These are phyloP conservation scores for Leptographium galeiforme DNA, from an alignment of 2,329 filamentous ascomycete genomes.

Conservation along the genomic window DNA sequence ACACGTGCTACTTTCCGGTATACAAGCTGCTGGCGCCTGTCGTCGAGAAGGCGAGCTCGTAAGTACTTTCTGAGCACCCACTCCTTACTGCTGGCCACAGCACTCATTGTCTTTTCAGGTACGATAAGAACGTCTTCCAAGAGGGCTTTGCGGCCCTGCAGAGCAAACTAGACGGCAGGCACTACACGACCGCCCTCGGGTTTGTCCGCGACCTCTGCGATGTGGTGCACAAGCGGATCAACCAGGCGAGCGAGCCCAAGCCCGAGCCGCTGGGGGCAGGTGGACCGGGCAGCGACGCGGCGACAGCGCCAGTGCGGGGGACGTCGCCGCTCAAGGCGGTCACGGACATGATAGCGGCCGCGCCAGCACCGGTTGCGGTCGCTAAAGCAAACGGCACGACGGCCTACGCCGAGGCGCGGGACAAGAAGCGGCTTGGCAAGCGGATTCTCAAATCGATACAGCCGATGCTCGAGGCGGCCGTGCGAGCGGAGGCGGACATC, in stretches of 20 bases:
- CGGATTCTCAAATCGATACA: slow-evolving; percentile 77
- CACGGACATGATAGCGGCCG: not conserved
- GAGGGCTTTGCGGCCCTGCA: slow-evolving; percentile 36
- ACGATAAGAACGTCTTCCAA: slow-evolving; percentile 51
- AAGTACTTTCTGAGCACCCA: slow-evolving; percentile 28
- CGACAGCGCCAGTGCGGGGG: not conserved
- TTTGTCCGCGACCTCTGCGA: slow-evolving; percentile 45
- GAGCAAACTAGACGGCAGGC: slow-evolving; percentile 37
- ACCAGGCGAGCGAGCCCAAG: slow-evolving; percentile 10
- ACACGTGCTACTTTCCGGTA: slow-evolving; percentile 86
- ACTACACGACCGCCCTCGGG: slow-evolving; percentile 42
- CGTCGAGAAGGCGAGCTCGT: slow-evolving; percentile 69
- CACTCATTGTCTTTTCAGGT: slow-evolving; percentile 24
- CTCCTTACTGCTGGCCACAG: not conserved
- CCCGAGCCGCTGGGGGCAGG: slow-evolving; percentile 17
- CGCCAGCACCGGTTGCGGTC: not conserved
- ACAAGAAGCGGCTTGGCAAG: slow-evolving; percentile 75
- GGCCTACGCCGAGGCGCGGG: slow-evolving; percentile 54
- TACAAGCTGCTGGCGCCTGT: slow-evolving; percentile 63
- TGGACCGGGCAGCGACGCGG: slow-evolving; percentile 7
- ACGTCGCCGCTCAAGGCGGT: not conserved
- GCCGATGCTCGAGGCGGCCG: slow-evolving; percentile 59
- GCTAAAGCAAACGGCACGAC: not conserved
- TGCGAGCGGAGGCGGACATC: slow-evolving; percentile 71
- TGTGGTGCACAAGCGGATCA: slow-evolving; percentile 39